Base-by-base conservation (phyloP, 352 stramenopile species). In the Phytophthora meadii region DNA sequence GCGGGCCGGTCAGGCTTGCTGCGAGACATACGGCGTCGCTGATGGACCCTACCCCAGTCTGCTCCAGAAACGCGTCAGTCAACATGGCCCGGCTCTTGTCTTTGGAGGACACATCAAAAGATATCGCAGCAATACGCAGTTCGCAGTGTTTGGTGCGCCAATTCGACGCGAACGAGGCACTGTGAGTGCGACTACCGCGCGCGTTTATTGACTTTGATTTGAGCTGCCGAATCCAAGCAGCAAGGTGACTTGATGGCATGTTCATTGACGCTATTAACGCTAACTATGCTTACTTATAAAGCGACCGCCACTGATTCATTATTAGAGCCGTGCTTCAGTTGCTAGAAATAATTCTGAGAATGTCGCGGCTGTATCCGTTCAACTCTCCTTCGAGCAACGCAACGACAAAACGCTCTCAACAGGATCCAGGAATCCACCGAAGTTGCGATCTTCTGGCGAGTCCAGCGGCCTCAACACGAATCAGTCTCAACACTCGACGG, bases 41-140 rank as follows among this genome's bases (percentile, higher is more conserved):
- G 49, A 49, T 60, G 49, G 28, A 53, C 47, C 30, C 47, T 42
- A 15, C 28, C 19, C 28, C 34, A 34, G 25, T 3, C n/a, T 11
- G 34, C 34, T 24, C 3, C 32, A 45, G 39, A 55, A 55, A 45
- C 30, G 12, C 32, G 22, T 56, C 27, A 62, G 39, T 34, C 22
- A n/a, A 47, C 61, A 63, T 36, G 10, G 39, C 27, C 28, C 36
- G 41, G 10, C 50, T 55, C 49, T 68, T 25, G 42, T 51, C 37
- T 4, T 24, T 2, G 22, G 47, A 69, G 52, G 68, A 76, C 68
- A 72, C 63, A 76, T 76, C 63, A 76, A 49, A 47, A 15, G 54
- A 67, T 65, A 47, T 11, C 27, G 11, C 40, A 60, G 61, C 56
- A 71, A 68, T 75, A 68, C 61, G 50, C 28, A 25, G 27, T 42